Percentiles rank a stretch among this genome's conserved stretches.
Evolutionary conservation across 352 stramenopile species (phyloP).

Genomic region (Pythium oligandrum): DNA sequence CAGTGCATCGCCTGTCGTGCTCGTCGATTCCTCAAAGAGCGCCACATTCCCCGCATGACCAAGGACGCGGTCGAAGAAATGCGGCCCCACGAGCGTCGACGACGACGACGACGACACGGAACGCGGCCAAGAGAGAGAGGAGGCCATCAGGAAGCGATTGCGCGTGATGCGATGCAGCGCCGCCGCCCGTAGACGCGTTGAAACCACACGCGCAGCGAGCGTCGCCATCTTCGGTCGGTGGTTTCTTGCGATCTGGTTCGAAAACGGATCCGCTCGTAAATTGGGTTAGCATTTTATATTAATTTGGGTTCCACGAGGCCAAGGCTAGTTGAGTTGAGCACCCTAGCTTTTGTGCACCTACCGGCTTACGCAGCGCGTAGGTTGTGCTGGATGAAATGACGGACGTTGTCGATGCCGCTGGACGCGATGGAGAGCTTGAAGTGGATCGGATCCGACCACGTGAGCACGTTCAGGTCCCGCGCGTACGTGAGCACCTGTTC

Average conservation of each 20-base stretch:
- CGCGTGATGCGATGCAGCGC: too few species aligned
- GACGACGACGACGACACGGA: too few species aligned
- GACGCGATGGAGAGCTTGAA: conserved; percentile 68
- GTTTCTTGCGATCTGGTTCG: too few species aligned
- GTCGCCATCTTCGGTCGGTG: too few species aligned
- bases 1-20: neutral
- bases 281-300: too few species aligned
- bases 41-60: conserved; percentile 7
- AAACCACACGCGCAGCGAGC: too few species aligned
- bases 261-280: too few species aligned
- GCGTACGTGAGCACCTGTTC: conserved; percentile 73
- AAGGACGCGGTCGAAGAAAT: conserved; percentile 21
- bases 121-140: too few species aligned
- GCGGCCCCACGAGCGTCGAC: neutral
- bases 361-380: conserved; percentile 11
- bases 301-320: too few species aligned
- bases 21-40: conserved; percentile 8
- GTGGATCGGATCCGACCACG: conserved; percentile 79
- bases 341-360: neutral
- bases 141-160: too few species aligned
- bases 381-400: conserved; percentile 68
- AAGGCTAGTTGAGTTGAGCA: too few species aligned
- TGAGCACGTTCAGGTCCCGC: conserved; percentile 61
- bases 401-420: conserved; percentile 60
- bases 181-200: too few species aligned